Evolutionary conservation across 2,329 filamentous ascomycete species (phyloP).

Genomic region (Diaporthe humulicola): DNA sequence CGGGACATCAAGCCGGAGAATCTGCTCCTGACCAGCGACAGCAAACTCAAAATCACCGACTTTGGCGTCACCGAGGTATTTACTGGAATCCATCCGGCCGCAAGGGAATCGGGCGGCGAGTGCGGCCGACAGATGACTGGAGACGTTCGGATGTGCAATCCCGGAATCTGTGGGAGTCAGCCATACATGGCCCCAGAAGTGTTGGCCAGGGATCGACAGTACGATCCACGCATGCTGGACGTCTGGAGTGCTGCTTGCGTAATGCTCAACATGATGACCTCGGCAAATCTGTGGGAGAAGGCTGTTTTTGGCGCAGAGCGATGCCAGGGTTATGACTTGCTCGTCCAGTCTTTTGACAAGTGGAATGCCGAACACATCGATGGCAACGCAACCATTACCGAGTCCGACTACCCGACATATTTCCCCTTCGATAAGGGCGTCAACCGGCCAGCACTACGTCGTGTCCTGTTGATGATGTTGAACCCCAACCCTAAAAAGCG

Average conservation of each 20-base stretch:
- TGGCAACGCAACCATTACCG: slow-evolving; percentile 56
- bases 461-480: slow-evolving; percentile 84
- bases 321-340: slow-evolving; percentile 72
- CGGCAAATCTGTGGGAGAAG: slow-evolving; percentile 80
- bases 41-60: slow-evolving; percentile 90
- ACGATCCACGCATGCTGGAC: slow-evolving; percentile 84
- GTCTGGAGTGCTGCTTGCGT: slow-evolving; percentile 90
- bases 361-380: slow-evolving; percentile 70
- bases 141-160: slow-evolving; percentile 77
- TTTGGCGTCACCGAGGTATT: slow-evolving; percentile 93
- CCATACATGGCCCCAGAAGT: slow-evolving; percentile 93
- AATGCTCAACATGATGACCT: slow-evolving; percentile 82
- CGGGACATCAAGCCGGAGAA: slow-evolving; percentile 94
- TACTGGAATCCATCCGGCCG: slow-evolving; percentile 82
- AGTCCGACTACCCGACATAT: slow-evolving; percentile 76
- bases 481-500: slow-evolving; percentile 82
- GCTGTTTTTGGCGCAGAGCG: slow-evolving; percentile 64
- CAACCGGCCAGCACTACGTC: slow-evolving; percentile 76
- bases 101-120: slow-evolving; percentile 78
- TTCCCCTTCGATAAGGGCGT: slow-evolving; percentile 74
- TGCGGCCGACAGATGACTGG: slow-evolving; percentile 79
- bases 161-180: slow-evolving; percentile 86
- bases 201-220: slow-evolving; percentile 72
- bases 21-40: slow-evolving; percentile 81
- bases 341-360: slow-evolving; percentile 76